These are phyloP conservation scores for Saxophila tyrrhenica DNA, from an alignment of 495 filamentous ascomycete genomes.

Conservation along the genomic window DNA sequence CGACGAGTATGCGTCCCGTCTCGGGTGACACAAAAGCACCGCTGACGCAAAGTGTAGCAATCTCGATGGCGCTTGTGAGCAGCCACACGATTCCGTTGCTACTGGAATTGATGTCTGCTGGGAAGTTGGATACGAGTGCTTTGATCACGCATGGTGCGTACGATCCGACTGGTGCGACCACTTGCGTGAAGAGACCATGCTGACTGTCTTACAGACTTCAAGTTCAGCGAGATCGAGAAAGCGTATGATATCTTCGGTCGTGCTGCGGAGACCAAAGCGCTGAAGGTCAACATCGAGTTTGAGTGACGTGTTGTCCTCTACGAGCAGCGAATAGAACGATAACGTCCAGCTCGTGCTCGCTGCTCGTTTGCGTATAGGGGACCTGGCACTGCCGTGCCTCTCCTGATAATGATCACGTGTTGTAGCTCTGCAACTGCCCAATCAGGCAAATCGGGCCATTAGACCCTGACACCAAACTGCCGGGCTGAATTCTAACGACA, in stretches of 20 bases:
- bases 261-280: constrained; percentile 27
- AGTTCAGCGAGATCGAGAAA: constrained; percentile 30
- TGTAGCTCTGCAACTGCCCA: too few species aligned
- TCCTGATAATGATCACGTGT: too few species aligned
- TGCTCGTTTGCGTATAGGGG: too few species aligned
- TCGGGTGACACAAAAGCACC: neutral
- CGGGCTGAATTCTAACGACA: neutral
- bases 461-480: neutral
- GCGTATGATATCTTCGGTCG: constrained; percentile 30
- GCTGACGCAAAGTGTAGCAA: neutral
- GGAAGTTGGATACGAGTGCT: constrained; percentile 28
- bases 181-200: neutral
- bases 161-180: neutral
- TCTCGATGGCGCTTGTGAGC: constrained; percentile 30
- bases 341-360: too few species aligned
- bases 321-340: too few species aligned
- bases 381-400: too few species aligned
- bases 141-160: constrained; percentile 33
- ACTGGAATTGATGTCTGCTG: constrained; percentile 31
- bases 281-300: constrained; percentile 31
- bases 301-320: too few species aligned
- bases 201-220: constrained; percentile 20
- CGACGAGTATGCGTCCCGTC: neutral
- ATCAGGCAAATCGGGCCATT: too few species aligned
- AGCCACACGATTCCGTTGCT: constrained; percentile 35